phyloP scores from a whole-genome alignment of 177 flowering plant genomes.

The Vitis hybrid region DNA sequence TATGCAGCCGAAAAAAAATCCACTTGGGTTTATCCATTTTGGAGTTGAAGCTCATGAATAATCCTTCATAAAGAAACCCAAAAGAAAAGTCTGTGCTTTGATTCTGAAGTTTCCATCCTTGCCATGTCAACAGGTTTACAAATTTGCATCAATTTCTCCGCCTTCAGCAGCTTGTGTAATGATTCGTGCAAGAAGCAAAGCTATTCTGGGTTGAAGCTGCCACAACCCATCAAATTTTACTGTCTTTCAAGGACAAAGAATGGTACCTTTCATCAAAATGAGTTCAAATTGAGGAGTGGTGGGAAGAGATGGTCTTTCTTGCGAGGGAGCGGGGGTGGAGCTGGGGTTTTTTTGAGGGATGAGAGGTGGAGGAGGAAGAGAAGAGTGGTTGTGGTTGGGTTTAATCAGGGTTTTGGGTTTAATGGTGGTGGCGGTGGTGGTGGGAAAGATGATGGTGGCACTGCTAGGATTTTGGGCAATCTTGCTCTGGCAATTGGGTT shows the following conservation, averaged over 20 bases:
- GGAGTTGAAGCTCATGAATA: too few species aligned
- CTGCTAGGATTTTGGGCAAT: conserved; percentile 72
- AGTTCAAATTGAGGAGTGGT: conserved; percentile 22
- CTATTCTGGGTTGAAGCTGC: too few species aligned
- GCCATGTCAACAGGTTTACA: conserved; percentile 33
- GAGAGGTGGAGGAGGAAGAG: conserved; percentile 30
- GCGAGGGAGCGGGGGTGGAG: conserved; percentile 22
- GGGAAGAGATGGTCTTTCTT: conserved; percentile 24
- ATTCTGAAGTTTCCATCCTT: background rate
- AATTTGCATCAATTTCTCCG: conserved; percentile 17
- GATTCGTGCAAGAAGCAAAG: background rate
- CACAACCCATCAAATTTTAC: conserved; percentile 26
- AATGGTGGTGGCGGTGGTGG: conserved; percentile 58
- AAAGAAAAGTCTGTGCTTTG: too few species aligned
- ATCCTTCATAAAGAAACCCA: too few species aligned
- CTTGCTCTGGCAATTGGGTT: conserved; percentile 79
- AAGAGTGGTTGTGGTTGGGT: conserved; percentile 55
- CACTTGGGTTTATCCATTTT: too few species aligned
- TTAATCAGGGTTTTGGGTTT: conserved; percentile 55
- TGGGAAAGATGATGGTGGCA: conserved; percentile 40
- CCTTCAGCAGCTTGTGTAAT: conserved; percentile 5
- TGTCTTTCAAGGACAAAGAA: conserved; percentile 23
- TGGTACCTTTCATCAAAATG: conserved; percentile 20
- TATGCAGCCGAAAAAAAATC: too few species aligned
- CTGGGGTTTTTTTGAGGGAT: conserved; percentile 32